These are phyloP conservation scores for Actinidia chinensis DNA, from an alignment of 179 eudicot species.

Conservation along the genomic window DNA sequence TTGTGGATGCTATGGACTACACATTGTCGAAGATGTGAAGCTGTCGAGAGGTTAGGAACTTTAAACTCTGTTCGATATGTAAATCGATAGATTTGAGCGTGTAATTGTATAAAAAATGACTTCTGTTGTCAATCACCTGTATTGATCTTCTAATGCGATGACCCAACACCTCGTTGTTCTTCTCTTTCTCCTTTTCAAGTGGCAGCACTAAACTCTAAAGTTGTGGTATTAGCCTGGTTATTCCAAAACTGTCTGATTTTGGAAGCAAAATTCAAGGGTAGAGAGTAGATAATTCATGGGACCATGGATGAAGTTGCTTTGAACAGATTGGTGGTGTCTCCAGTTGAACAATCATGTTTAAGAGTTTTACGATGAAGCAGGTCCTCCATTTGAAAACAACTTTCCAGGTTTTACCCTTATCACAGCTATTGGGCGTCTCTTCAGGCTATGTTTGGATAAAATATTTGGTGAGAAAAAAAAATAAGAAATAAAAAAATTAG, in stretches of 20 bases:
- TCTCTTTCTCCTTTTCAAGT: neutral
- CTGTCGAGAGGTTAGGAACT: neutral
- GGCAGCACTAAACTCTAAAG: neutral
- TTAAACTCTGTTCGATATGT: neutral
- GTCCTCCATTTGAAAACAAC: too few relatives aligned
- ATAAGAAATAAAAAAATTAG: too few relatives aligned
- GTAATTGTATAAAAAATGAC: neutral
- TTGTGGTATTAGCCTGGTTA: neutral
- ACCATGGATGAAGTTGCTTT: neutral
- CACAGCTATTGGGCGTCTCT: too few relatives aligned
- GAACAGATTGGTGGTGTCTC: neutral
- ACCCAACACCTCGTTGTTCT: conserved; percentile 75
- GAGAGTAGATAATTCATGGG: neutral
- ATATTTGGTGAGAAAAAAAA: too few relatives aligned
- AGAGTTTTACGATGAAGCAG: too few relatives aligned
- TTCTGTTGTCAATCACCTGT: neutral
- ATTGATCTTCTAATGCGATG: conserved; percentile 22
- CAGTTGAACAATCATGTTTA: neutral
- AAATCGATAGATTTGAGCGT: neutral
- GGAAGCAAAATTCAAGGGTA: neutral
- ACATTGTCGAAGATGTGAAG: conserved; percentile 69
- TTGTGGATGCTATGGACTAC: conserved; percentile 77
- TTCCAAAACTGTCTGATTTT: neutral
- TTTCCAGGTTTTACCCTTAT: too few relatives aligned
- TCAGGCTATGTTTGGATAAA: too few relatives aligned